Evolutionary conservation across 768 basidiomycete genomes (phyloP), one percentile per base, ranked within the genome.

Genomic region (Calvatia gigantea): DNA sequence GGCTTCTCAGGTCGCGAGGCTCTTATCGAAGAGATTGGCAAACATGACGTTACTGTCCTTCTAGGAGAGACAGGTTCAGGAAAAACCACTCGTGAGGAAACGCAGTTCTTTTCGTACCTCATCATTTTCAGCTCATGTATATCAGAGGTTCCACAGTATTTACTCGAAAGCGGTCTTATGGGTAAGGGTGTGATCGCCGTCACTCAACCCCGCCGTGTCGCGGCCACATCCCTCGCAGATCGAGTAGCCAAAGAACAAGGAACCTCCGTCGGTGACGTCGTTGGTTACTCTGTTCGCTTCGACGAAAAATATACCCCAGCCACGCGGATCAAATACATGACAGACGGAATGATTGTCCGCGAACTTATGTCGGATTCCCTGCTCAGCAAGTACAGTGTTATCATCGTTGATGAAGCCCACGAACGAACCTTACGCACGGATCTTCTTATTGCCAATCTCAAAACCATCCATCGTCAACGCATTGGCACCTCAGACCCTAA

Each of bases 31-130:
- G 86, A 86, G 68, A 85, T 96, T 49, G 70, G 72, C 28, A 79
- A 84, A 59, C 87, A 91, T 75, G 89, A 94, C 67, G 87, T 93
- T 6, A 90, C 87, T 1, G 84, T 98, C 41, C 81, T 99, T 7
- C 80, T 99, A 2, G 97, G 95, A 35, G 97, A 99, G 72, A 98
- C 97, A 0, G 97, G 97, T 11, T 97, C 94, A 17, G 97, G 97
- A 59, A 99, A 99, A 75, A 96, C 96, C 0, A 99, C 97, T 46
- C 96, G 96, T 96, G 70, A 64, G 93, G 85, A 38, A 51, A 48
- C n/a, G n/a, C 43, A n/a, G 48, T 4, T 9, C 7, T 52, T 56
- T 29, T 12, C 33, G 46, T 27, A 45, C 29, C 35, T 38, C 23
- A 31, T 39, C 56, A 39, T 45, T 38, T 57, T 15, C 21, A 11